A percentile compares a stretch with the other conserved stretches of the same genome.
phyloP scores from a whole-genome alignment of 352 stramenopile genomes.

The Pythium monospermum region DNA sequence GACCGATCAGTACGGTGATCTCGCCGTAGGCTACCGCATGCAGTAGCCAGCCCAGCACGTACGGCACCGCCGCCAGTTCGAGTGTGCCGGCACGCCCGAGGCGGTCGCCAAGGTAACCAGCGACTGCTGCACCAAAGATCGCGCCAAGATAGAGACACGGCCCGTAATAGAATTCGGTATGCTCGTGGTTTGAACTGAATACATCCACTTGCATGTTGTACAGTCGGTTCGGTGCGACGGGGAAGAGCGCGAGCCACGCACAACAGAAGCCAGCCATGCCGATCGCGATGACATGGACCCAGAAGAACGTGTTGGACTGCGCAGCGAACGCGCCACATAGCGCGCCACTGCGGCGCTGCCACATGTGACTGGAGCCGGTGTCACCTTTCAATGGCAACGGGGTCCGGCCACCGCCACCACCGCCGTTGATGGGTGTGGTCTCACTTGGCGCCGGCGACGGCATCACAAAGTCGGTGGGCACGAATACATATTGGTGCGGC shows the following conservation, averaged over 20 bases:
- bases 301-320: conserved; percentile 51
- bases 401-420: not conserved
- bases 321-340: conserved; percentile 8
- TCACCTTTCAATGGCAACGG: not conserved
- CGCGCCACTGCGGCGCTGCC: not conserved
- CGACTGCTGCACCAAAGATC: conserved; percentile 49
- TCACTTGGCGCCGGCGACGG: conserved; percentile 34
- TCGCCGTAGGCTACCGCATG: conserved; percentile 61
- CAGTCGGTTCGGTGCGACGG: conserved; percentile 55
- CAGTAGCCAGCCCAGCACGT: conserved; percentile 69
- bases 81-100: conserved; percentile 64
- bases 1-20: conserved; percentile 53
- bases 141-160: conserved; percentile 60
- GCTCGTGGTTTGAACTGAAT: conserved; percentile 63
- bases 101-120: conserved; percentile 55
- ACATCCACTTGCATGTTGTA: conserved; percentile 87
- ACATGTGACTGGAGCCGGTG: not conserved
- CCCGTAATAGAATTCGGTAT: conserved; percentile 66
- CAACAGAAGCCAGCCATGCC: conserved; percentile 36
- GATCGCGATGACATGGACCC: conserved; percentile 48
- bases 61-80: conserved; percentile 67
- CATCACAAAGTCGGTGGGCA: conserved; percentile 28
- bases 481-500: conserved; percentile 70
- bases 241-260: conserved; percentile 65
- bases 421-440: conserved; percentile 57